Base-by-base conservation (phyloP, 257 asterid genomes). In the Linaria vulgaris region DNA sequence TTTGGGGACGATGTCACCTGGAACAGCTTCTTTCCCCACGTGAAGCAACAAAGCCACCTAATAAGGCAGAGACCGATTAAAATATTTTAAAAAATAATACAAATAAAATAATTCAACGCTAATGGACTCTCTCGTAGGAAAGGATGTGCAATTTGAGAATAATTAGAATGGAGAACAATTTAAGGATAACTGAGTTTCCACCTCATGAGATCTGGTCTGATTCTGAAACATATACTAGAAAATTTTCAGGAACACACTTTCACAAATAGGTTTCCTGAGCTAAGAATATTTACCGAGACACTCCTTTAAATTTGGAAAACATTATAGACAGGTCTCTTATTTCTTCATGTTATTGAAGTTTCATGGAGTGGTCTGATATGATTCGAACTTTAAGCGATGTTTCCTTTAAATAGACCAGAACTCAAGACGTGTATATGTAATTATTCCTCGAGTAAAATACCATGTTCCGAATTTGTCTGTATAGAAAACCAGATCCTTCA, bases 401-500 rank as follows among this genome's bases (percentile, higher is more conserved):
- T 34, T 34, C 5, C n/a, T 3, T 7, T 34, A 7, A 7, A 4
- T 34, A 34, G 10, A 34, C 41, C 41, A 34, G 9, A 30, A 34
- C 10, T 7, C 41, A 8, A 8, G 9, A 34, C 11, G 41, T 34
- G 41, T 34, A 34, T 1, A 34, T 34, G 1, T 34, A 34, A 34
- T 8, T 34, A 34, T 34, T 11, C 41, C 10, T 34, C 10, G 10
- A 7, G 9, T 20, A 49, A n/a, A 54, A 15, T 87, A 92, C 99
- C 95, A 92, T 92, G 83, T 92, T 92, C 44, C 96, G 83, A 70
- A 89, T 96, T 89, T 88, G 98, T 77, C 97, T 70, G 56, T 86
- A 92, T 52, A 89, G 74, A 78, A 92, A 92, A 34, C 97, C 97
- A 48, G 97, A 80, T 45, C 97, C 99, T 82, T 89, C 97, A 30